Evolutionary conservation across 1,284 basidiomycete genomes (phyloP), one percentile per base, ranked within the genome.

Genomic region (Mycosarcoma maydis): DNA sequence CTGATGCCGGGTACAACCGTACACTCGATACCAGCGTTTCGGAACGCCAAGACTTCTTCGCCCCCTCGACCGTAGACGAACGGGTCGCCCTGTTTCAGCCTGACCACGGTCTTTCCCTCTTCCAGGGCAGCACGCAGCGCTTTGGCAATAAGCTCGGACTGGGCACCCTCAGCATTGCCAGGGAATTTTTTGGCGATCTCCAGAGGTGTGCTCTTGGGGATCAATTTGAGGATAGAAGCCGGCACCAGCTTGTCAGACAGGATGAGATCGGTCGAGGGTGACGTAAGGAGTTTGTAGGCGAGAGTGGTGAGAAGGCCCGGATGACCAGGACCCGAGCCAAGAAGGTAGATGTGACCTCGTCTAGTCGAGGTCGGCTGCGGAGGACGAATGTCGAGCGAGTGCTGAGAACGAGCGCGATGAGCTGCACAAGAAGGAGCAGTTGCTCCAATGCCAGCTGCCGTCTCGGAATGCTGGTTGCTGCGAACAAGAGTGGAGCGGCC

Each of bases 231-330:
- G 16, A 98, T 91, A 13, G 90, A 88, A 7, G 90, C 86, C 0
- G 95, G 95, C 1, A 98, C 95, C n/a, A 98, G 90, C 80, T 98
- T 98, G 85, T 98, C 95, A 9, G 92, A 92, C 5, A 98, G 87
- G 19, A 98, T 90, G 32, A 97, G 84, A 65, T 94, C 88, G 1
- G 93, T 91, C 9, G 88, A 86, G 14, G 77, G 48, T 10, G 82
- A 81, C 3, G 90, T 92, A 41, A 98, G 87, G 0, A 91, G 88
- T 17, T 86, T 86, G 72, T 91, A 90, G 0, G 94, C 92, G 0
- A 94, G 90, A 8, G 92, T 84, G 1, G 95, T 98, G 41, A 98
- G 88, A 11, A 98, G 87, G 2, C 90, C 90, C 0, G 95, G 93
- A 73, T 96, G 94, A 4, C 95, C 95, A 0, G 95, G 93, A 0